phyloP scores from a whole-genome alignment of 2,329 filamentous ascomycete genomes.

The Geosmithia morbida region DNA sequence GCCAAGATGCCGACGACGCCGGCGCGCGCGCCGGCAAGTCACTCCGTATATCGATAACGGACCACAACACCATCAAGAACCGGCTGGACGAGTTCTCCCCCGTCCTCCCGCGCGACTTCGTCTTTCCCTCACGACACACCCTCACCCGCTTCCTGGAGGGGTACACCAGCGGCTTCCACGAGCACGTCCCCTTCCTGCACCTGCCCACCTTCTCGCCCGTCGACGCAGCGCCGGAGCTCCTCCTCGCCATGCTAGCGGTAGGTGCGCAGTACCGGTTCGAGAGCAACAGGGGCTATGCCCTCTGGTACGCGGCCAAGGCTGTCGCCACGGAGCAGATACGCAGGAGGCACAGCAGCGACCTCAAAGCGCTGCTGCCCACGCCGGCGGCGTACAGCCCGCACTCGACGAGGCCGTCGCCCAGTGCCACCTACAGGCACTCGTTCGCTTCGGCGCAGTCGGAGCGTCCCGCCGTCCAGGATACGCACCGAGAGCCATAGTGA shows the following conservation, averaged over 20 bases:
- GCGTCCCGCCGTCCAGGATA: conserved; percentile 40
- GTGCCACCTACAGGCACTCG: conserved; percentile 40
- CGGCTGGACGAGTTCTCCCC: conserved; percentile 47
- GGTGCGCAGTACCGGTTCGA: conserved; percentile 54
- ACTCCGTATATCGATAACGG: conserved; percentile 36
- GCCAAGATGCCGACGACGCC: background rate
- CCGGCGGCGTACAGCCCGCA: conserved; percentile 44
- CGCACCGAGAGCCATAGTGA: conserved; percentile 45
- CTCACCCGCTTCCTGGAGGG: conserved; percentile 55
- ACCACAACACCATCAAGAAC: conserved; percentile 40
- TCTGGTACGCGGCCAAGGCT: conserved; percentile 47
- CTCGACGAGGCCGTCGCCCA: conserved; percentile 43
- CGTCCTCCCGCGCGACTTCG: conserved; percentile 46
- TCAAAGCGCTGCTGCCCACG: conserved; percentile 40
- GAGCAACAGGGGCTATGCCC: conserved; percentile 39
- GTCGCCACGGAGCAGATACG: conserved; percentile 45
- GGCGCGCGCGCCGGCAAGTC: conserved; percentile 11
- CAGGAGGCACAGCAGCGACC: conserved; percentile 39
- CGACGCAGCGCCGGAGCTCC: conserved; percentile 52
- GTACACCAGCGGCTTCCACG: conserved; percentile 53
- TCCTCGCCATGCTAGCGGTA: conserved; percentile 53
- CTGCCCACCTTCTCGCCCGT: conserved; percentile 49
- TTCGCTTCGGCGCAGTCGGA: conserved; percentile 45
- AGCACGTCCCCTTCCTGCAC: conserved; percentile 46
- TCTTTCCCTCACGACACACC: conserved; percentile 55